Percentiles rank a stretch among this genome's conserved stretches.
These are phyloP conservation scores for Lactifluus subvellereus DNA, from an alignment of 768 basidiomycete species.

Conservation along the genomic window DNA sequence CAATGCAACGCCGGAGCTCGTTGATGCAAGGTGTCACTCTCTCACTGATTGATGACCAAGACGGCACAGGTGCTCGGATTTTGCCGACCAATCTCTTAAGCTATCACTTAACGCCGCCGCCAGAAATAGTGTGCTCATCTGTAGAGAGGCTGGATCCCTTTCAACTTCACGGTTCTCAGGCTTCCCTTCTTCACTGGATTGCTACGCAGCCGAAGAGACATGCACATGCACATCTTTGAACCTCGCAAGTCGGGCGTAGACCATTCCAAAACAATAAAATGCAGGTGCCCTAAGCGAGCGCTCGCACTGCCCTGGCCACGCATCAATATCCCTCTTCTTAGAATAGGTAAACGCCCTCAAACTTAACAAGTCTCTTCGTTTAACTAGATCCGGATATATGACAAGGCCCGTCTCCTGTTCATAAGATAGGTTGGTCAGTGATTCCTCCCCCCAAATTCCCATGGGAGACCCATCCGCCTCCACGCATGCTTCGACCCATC, in stretches of 20 bases:
- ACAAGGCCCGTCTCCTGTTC: not conserved
- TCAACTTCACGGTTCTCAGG: not conserved
- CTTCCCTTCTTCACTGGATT: not conserved
- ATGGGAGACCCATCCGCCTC: not conserved
- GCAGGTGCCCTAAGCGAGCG: not conserved
- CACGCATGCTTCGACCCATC: not conserved
- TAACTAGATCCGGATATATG: not conserved
- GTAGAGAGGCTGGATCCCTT: not conserved
- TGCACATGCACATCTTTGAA: not conserved
- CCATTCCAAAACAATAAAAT: not conserved
- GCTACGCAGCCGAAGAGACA: not conserved
- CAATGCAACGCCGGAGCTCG: no score
- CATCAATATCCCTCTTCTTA: not conserved
- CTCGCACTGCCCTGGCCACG: not conserved
- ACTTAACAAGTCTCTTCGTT: no score
- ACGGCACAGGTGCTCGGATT: no score
- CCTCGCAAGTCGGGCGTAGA: not conserved
- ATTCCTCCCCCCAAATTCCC: not conserved
- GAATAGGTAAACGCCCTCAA: not conserved
- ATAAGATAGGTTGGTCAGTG: no score
- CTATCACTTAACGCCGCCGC: no score
- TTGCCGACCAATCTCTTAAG: no score
- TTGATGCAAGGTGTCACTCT: no score
- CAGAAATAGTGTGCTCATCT: not conserved
- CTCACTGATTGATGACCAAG: no score